Evolutionary conservation across 208 protist genomes (phyloP), one percentile per base, ranked within the genome.

Genomic region (Herpetomonas tarakana): DNA sequence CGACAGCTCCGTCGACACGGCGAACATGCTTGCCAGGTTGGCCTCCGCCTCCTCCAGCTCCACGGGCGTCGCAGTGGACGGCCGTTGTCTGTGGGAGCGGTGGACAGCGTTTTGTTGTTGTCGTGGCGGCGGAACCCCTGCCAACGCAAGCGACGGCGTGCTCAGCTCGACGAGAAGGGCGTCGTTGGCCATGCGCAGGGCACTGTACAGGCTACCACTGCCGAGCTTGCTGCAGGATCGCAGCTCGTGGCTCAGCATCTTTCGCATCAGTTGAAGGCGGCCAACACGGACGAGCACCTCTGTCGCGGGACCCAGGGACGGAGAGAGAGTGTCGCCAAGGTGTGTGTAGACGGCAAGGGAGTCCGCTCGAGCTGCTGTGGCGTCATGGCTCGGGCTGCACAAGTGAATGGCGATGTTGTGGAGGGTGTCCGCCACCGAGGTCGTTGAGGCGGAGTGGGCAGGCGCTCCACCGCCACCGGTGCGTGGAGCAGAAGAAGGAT

Each of bases 241-340:
- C 7, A 99, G 79, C 68, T 96, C 83, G 51, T 94, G 88, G 9
- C 85, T 83, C 52, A 98, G 86, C 59, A 94, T 89, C 35, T 78
- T 65, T 2, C 97, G 80, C 55, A 99, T 78, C 2, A 98, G 61
- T 71, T 86, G 83, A 24, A 91, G 61, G 6, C 87, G 76, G 0
- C 86, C 88, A 18, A 92, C 30, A 25, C 80, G 78, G 49, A 82
- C 74, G 25, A 93, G 21, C 52, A 71, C 50, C 14, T 65, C 62
- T 4, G 62, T 69, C 7, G 76, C 51, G 24, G 74, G 62, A 19
- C 31, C 45, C 27, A 74, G 77, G 28, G 58, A 19, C 22, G 19
- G 14, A 28, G 49, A 41, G 11, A 86, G 26, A 18, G 68, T 18
- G 2, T 52, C 57, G 0, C 57, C 63, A 2, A 86, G 65, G 53